phyloP scores from a whole-genome alignment of 257 asterid genomes.

The Plectranthus barbatus region DNA sequence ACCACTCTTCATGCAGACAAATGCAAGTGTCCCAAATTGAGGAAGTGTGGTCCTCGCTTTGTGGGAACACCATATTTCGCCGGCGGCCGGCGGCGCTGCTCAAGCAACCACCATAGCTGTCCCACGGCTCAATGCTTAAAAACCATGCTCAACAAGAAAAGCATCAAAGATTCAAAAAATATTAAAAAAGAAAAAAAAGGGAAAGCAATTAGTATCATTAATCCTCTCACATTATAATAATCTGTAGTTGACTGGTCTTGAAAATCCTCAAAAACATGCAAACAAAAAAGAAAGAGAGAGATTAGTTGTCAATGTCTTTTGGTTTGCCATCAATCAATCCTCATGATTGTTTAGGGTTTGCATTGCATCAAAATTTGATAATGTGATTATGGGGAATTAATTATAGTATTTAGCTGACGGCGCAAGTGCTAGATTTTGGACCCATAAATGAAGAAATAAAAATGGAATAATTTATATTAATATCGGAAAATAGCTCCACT shows the following conservation, averaged over 20 bases:
- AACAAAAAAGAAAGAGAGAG: neutral
- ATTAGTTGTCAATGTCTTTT: slow-evolving; percentile 5
- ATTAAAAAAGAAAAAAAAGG: neutral
- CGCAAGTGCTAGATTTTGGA: slow-evolving; percentile 55
- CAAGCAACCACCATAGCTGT: no score
- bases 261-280: slow-evolving; percentile 16
- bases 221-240: neutral
- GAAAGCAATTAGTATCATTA: slow-evolving; percentile 8
- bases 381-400: slow-evolving; percentile 11
- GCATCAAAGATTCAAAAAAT: slow-evolving; percentile 17
- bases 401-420: slow-evolving; percentile 46
- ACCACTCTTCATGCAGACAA: no score
- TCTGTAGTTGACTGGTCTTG: slow-evolving; percentile 21
- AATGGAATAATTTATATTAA: slow-evolving; percentile 9
- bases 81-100: no score
- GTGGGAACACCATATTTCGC: no score
- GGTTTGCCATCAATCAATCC: neutral
- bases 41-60: no score
- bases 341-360: no score
- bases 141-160: slow-evolving; percentile 23
- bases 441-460: slow-evolving; percentile 34
- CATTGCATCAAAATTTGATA: neutral
- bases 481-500: slow-evolving; percentile 20
- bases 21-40: no score
- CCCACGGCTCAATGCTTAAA: neutral